Base-by-base conservation (phyloP, 2,329 filamentous ascomycete genomes). In the Aureobasidium zeae region DNA sequence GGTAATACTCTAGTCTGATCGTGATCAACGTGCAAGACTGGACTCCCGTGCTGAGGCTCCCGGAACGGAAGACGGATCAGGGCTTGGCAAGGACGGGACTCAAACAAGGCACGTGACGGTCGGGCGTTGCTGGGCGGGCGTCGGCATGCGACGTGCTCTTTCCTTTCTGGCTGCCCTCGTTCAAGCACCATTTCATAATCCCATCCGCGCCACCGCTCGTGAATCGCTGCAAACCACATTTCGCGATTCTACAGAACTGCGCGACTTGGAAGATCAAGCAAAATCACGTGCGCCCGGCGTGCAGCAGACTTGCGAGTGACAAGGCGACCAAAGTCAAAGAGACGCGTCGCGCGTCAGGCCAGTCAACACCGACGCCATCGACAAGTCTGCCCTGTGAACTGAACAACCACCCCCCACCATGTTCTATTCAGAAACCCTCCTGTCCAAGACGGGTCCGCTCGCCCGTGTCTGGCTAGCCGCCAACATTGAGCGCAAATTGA, bases 401-500 rank as follows among this genome's bases (percentile, higher is more conserved):
- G 7, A 12, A 19, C 17, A n/a, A 36, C n/a, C 31, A 42, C 35
- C 44, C 19, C 24, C 22, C 52, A 55, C 9, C 57, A 98, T 98
- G 91, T 98, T 98, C 69, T 96, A 95, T 66, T 94, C 91, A 43
- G 87, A 94, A 71, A 87, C 86, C 44, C 77, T 98, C 48, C 77
- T 98, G 57, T 87, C 88, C 63, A 94, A 94, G 80, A 94, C 86
- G 56, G 91, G 91, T 71, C 89, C 91, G 59, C 69, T 98, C 72
- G 91, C 91, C 67, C 86, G 87, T 61, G 88, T 96, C 69, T 98
- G 91, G 91, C 77, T 96, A 49, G 94, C 91, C 22, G 87, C 91
- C 70, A 98, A 96, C 66, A 74, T 96, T 52, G 91, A 96, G 76
- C 87, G 89, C 72, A 98, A 96, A 70, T 79, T 98, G 48, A 94